Conservation (phyloP, 345 rosid species). For the Camelina neglecta region DNA sequence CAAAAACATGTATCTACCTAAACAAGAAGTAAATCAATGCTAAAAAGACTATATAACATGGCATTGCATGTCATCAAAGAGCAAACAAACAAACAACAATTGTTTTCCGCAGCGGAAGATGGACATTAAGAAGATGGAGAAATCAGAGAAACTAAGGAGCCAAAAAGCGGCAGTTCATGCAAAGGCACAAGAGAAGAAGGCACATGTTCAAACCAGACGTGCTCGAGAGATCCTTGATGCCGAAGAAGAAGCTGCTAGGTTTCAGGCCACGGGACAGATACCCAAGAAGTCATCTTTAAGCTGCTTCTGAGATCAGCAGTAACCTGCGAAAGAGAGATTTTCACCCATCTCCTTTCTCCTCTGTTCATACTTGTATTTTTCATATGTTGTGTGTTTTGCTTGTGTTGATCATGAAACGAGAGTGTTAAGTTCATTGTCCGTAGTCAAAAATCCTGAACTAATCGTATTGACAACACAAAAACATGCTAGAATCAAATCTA, state of each 20-base stretch:
- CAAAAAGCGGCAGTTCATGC: slow-evolving; percentile 64
- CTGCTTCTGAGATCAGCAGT: slow-evolving; percentile 58
- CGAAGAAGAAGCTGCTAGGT: slow-evolving; percentile 78
- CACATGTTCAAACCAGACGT: slow-evolving; percentile 67
- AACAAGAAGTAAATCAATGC: slow-evolving; percentile 3
- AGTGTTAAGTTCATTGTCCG: slow-evolving; percentile 16
- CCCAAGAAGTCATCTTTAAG: slow-evolving; percentile 67
- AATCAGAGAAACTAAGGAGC: slow-evolving; percentile 67
- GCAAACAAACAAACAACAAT: slow-evolving; percentile 8
- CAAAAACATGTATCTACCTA: slow-evolving; percentile 23
- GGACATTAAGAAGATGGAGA: slow-evolving; percentile 70
- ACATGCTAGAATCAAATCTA: slow-evolving; percentile 19
- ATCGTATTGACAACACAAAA: not conserved
- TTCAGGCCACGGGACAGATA: slow-evolving; percentile 65
- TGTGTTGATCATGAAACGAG: slow-evolving; percentile 23
- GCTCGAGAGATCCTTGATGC: slow-evolving; percentile 76
- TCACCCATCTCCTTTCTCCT: not conserved
- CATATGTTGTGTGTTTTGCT: slow-evolving; percentile 18
- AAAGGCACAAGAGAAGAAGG: slow-evolving; percentile 76
- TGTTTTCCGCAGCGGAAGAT: slow-evolving; percentile 56
- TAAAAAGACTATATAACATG: slow-evolving; percentile 5
- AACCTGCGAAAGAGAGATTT: not conserved
- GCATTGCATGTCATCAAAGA: not conserved
- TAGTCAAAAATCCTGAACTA: slow-evolving; percentile 2
- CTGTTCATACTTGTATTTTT: slow-evolving; percentile 16